Evolutionary conservation across 2,329 filamentous ascomycete genomes (phyloP).

Genomic region (Microdochium trichocladiopsis): DNA sequence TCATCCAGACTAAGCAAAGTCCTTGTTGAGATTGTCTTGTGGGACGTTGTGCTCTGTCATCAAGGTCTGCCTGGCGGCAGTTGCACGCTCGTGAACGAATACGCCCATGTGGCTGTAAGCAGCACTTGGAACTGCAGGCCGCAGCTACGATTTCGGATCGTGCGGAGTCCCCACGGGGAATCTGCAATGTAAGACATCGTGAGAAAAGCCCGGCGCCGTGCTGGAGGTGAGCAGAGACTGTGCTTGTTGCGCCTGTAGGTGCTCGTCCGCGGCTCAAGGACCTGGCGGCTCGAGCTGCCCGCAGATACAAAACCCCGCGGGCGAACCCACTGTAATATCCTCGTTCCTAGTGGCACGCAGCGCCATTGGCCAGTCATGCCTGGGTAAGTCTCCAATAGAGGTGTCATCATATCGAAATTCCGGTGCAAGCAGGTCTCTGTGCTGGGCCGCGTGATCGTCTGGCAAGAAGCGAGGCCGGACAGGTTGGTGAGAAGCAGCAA

Average conservation of each 20-base stretch:
- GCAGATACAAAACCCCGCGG: not conserved
- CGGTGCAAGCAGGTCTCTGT: not conserved
- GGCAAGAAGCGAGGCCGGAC: too few relatives aligned
- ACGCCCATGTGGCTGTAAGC: too few relatives aligned
- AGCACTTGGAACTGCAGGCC: not conserved
- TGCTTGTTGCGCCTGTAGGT: not conserved
- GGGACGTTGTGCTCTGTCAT: too few relatives aligned
- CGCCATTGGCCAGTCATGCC: not conserved
- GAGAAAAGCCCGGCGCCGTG: not conserved
- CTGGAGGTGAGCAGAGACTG: not conserved
- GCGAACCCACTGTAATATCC: not conserved
- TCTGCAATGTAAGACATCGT: not conserved
- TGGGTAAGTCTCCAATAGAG: not conserved
- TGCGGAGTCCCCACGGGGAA: not conserved
- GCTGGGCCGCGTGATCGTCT: not conserved
- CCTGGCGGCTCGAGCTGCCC: not conserved
- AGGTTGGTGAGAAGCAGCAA: too few relatives aligned
- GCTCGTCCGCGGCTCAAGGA: not conserved
- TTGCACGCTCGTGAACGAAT: too few relatives aligned
- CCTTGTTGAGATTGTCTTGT: too few relatives aligned
- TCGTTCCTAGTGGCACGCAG: not conserved
- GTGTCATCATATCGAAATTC: not conserved
- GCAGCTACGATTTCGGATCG: not conserved
- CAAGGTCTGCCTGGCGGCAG: too few relatives aligned
- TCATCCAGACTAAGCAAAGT: too few relatives aligned